Conservation (phyloP, 176 grass and related monocot genomes). For the Cymbopogon citratus region DNA sequence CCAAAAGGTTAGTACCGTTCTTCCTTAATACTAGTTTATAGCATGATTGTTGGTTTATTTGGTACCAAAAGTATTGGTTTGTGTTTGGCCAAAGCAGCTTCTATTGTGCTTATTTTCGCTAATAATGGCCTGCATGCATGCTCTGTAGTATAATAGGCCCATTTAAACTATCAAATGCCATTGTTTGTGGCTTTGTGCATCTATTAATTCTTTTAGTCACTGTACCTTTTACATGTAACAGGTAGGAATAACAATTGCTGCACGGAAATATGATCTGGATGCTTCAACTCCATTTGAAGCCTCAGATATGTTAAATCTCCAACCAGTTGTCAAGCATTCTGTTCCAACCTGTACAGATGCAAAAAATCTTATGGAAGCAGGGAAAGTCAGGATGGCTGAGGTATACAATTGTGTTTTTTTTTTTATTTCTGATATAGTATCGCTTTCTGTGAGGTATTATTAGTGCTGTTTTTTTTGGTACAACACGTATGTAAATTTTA, state of each 20-base stretch:
- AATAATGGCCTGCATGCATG: neutral
- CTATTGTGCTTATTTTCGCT: neutral
- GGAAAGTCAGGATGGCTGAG: conserved; percentile 85
- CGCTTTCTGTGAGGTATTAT: neutral
- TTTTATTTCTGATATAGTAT: neutral
- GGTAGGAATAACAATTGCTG: conserved; percentile 83
- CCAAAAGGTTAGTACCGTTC: conserved; percentile 58
- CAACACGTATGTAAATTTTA: neutral
- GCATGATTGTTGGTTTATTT: neutral
- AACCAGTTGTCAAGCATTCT: conserved; percentile 90
- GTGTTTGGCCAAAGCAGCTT: neutral
- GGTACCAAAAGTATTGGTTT: neutral
- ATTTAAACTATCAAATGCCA: neutral
- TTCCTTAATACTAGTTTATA: neutral
- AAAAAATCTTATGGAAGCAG: conserved; percentile 89
- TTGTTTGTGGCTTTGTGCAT: neutral
- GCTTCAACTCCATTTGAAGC: conserved; percentile 55
- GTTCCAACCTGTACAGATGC: conserved; percentile 82
- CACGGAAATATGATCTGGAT: conserved; percentile 73
- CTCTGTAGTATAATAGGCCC: neutral
- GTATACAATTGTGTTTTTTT: conserved; percentile 31
- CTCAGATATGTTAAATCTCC: conserved; percentile 91
- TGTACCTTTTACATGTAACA: conserved; percentile 30
- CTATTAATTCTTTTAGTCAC: neutral
- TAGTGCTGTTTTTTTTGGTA: neutral